These are phyloP conservation scores for Globisporangium barbulae DNA, from an alignment of 352 stramenopile genomes.

Conservation along the genomic window DNA sequence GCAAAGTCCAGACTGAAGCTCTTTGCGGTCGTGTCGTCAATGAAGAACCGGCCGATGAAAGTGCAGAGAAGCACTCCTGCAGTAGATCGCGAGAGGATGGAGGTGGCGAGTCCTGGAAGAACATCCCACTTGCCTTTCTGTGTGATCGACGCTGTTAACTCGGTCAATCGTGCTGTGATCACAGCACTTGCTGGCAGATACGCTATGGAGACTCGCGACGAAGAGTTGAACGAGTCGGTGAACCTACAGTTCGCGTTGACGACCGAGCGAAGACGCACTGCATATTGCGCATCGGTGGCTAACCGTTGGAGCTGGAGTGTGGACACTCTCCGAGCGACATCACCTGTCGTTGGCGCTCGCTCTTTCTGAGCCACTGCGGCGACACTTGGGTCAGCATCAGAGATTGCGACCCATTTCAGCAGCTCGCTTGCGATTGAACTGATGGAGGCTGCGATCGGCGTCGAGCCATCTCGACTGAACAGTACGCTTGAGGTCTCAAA, in stretches of 20 bases:
- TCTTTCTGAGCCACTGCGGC: conserved; percentile 30
- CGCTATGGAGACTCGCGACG: conserved; percentile 36
- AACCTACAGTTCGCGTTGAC: conserved; percentile 30
- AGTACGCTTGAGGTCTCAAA: conserved; percentile 52
- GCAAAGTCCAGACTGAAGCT: conserved; percentile 46
- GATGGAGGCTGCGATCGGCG: conserved; percentile 21
- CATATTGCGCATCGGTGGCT: conserved; percentile 36
- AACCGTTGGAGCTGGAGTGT: conserved; percentile 38
- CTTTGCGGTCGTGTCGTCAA: conserved; percentile 44
- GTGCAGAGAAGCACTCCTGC: conserved; percentile 39
- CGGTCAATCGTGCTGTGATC: conserved; percentile 20
- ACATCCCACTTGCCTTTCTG: conserved; percentile 29
- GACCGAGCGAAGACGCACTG: conserved; percentile 29
- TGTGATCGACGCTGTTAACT: conserved; percentile 24
- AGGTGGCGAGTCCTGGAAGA: conserved; percentile 30
- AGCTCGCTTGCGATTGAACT: conserved; percentile 26
- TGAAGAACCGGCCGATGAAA: conserved; percentile 51
- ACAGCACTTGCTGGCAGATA: conserved; percentile 33
- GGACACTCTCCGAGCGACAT: conserved; percentile 39
- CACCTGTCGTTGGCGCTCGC: conserved; percentile 29
- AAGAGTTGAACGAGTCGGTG: conserved; percentile 34
- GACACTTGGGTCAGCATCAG: conserved; percentile 28
- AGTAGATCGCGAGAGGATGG: conserved; percentile 13
- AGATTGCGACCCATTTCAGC: conserved; percentile 35
- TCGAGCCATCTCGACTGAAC: conserved; percentile 38